Evolutionary conservation across 2,329 filamentous ascomycete species (phyloP).

Genomic region (Diplodia corticola): DNA sequence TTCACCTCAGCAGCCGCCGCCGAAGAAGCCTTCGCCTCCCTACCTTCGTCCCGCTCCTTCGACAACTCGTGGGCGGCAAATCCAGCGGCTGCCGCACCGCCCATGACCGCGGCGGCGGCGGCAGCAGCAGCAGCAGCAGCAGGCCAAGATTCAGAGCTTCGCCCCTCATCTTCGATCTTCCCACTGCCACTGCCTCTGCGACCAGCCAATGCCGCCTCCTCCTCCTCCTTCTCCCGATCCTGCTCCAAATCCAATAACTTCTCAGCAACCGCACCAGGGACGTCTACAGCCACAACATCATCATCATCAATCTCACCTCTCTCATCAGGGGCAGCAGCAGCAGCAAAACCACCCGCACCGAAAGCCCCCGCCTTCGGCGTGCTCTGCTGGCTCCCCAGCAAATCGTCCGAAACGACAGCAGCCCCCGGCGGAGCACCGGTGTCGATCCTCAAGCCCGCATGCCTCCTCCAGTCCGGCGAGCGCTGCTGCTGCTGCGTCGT

Average conservation of each 20-base stretch:
- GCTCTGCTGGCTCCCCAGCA: constrained; percentile 63
- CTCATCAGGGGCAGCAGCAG: not conserved
- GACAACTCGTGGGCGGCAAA: constrained; percentile 27
- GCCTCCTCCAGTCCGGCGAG: not conserved
- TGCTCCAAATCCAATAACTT: not conserved
- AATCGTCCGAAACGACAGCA: not conserved
- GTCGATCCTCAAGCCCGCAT: not conserved
- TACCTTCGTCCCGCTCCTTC: not conserved
- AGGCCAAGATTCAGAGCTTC: not conserved
- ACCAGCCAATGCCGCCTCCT: not conserved
- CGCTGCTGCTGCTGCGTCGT: no score
- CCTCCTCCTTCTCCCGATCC: not conserved
- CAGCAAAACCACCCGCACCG: constrained; percentile 27
- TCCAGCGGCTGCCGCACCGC: constrained; percentile 29
- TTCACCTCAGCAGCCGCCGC: not conserved
- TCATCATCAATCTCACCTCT: not conserved
- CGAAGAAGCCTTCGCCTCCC: not conserved
- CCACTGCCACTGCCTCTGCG: not conserved
- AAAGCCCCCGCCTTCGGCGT: constrained; percentile 65
- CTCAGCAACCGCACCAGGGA: not conserved
- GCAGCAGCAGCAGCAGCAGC: constrained; percentile 21
- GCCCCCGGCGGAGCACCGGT: not conserved
- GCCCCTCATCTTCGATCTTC: not conserved
- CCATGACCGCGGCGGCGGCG: constrained; percentile 32
- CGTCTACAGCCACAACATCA: not conserved